These are phyloP conservation scores for Leishmania amazonensis DNA, from an alignment of 208 protist genomes.

Conservation along the genomic window DNA sequence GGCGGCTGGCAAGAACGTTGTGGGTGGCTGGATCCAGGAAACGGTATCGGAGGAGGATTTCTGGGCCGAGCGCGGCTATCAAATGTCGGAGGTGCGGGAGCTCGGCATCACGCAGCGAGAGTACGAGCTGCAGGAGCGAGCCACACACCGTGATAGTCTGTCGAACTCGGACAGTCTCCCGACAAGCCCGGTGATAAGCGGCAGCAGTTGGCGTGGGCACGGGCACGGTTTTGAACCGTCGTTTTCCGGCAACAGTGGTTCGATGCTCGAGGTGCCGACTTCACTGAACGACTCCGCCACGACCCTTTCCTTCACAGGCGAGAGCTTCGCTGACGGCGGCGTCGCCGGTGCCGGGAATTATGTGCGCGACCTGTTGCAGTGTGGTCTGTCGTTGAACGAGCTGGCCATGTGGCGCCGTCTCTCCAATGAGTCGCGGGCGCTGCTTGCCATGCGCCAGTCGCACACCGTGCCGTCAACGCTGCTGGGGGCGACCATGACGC, in stretches of 20 bases:
- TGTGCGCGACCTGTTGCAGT: conserved; percentile 20
- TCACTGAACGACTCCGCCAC: neutral
- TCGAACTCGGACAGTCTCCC: conserved; percentile 11
- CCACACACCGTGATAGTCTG: neutral
- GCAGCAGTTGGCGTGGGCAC: neutral
- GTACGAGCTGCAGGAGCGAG: conserved; percentile 49
- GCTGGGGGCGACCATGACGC: conserved; percentile 47
- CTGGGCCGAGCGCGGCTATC: conserved; percentile 72
- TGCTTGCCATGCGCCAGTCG: conserved; percentile 52
- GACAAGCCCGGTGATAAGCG: neutral
- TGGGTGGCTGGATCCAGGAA: conserved; percentile 36
- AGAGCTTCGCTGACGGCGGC: conserved; percentile 1
- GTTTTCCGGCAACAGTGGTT: no score
- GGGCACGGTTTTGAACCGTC: conserved; percentile 1
- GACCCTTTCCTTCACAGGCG: neutral
- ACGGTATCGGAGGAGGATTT: conserved; percentile 55
- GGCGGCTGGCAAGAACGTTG: conserved; percentile 17
- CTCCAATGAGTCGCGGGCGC: conserved; percentile 52
- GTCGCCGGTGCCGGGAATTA: neutral
- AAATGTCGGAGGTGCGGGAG: conserved; percentile 44
- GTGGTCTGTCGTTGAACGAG: conserved; percentile 45
- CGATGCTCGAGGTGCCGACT: neutral
- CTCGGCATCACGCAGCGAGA: conserved; percentile 45
- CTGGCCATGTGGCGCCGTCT: conserved; percentile 61
- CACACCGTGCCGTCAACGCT: conserved; percentile 56